Evolutionary conservation across 495 filamentous ascomycete species (phyloP), one percentile per base, ranked within the genome.

Genomic region (Hypoxylon intermedium): DNA sequence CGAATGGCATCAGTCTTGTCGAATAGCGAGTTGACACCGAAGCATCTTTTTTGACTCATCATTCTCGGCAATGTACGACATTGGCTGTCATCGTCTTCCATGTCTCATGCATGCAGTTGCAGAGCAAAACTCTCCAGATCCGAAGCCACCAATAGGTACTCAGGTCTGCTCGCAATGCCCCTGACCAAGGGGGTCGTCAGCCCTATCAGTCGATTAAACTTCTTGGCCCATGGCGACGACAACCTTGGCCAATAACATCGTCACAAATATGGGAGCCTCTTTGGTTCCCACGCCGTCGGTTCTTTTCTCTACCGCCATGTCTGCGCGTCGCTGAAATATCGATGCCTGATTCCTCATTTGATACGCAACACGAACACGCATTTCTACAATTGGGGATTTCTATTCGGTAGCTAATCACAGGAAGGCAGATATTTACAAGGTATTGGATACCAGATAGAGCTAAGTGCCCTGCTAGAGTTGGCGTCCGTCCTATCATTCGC

Each of bases 301-400:
- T n/a, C 15, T 44, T 18, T 41, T 16, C 45, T 9, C 41, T 49
- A 31, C 19, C 12, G 21, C 55, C 15, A 20, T 49, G 48, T 33
- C 43, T 44, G 63, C 63, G 48, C 51, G 53, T 58, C 45, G 53
- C 49, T 56, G 40, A 55, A 66, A 69, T 69, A 23, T 62, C 58
- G 67, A 58, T 69, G 67, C 67, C 67, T 69, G 63, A 54, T 48
- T 53, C 48, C 44, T 55, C 48, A 51, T 18, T 28, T 15, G 51
- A 50, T 51, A 66, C 66, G 66, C 66, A 68, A 66, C 58, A n/a
- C 37, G 9, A 45, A 48, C 36, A 42, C 62, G 62, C 45, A 68
- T 41, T 48, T 58, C 19, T 40, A 56, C 41, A 13, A 36, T 38
- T 3, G 15, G 13, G 15, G 13, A 3, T 18, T 38, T 16, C 13